Percentiles rank a stretch among this genome's conserved stretches.
Conservation (phyloP, 768 basidiomycete genomes). For the Suillus placidus region DNA sequence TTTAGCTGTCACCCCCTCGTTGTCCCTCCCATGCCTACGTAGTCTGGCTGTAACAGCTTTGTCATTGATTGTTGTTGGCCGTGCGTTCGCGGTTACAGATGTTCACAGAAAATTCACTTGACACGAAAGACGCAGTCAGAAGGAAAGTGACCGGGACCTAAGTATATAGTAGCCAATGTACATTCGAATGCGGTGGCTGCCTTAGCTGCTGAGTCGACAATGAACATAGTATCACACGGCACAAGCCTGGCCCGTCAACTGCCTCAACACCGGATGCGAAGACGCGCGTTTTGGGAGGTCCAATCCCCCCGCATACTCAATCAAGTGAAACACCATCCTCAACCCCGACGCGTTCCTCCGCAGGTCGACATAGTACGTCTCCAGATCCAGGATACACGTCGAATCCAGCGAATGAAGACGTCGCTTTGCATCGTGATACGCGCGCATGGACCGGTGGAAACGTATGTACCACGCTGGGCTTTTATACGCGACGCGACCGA, state of each 20-base stretch:
- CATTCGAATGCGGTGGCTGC: background rate
- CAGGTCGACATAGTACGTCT: slow-evolving; percentile 49
- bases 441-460: too few relatives aligned
- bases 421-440: too few relatives aligned
- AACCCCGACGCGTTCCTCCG: slow-evolving; percentile 52
- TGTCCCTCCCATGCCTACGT: too few relatives aligned
- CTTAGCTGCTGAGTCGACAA: background rate
- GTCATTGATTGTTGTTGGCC: too few relatives aligned
- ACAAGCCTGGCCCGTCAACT: slow-evolving; percentile 43
- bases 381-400: slow-evolving; percentile 41
- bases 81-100: background rate
- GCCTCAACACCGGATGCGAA: slow-evolving; percentile 30
- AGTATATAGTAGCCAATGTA: background rate
- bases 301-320: slow-evolving; percentile 55
- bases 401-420: too few relatives aligned
- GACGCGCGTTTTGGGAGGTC: slow-evolving; percentile 35
- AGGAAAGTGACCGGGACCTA: too few relatives aligned
- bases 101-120: background rate
- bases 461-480: too few relatives aligned
- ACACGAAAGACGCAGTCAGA: background rate
- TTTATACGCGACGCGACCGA: slow-evolving; percentile 39
- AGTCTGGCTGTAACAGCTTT: too few relatives aligned
- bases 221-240: background rate
- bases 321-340: slow-evolving; percentile 51
- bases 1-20: too few relatives aligned